Conservation (phyloP, 2,329 filamentous ascomycete species). For the Exophiala sp. region DNA sequence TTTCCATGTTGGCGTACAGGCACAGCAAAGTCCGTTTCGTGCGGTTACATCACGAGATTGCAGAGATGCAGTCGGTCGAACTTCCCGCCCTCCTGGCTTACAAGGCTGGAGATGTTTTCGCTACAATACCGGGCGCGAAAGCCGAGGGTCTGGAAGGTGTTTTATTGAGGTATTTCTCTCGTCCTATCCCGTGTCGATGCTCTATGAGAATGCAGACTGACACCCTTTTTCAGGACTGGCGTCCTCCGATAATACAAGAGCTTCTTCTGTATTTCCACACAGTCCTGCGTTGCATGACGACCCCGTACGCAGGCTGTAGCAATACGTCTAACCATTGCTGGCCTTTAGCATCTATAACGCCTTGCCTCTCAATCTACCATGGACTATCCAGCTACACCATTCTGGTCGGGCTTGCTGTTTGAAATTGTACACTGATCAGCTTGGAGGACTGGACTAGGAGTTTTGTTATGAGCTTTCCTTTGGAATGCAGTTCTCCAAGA, state of each 20-base stretch:
- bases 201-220: neutral
- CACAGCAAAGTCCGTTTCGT: slow-evolving; percentile 75
- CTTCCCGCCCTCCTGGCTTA: slow-evolving; percentile 88
- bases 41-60: slow-evolving; percentile 83
- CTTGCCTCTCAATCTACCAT: too few relatives aligned
- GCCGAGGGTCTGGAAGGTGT: slow-evolving; percentile 52
- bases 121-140: slow-evolving; percentile 74
- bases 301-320: too few relatives aligned
- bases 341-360: too few relatives aligned
- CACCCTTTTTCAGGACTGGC: neutral
- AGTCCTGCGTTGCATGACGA: too few relatives aligned
- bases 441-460: too few relatives aligned
- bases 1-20: slow-evolving; percentile 65
- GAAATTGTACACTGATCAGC: too few relatives aligned
- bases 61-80: slow-evolving; percentile 84
- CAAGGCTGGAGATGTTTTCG: slow-evolving; percentile 81
- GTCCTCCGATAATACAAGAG: neutral
- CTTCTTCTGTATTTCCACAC: neutral
- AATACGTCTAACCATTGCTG: too few relatives aligned
- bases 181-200: neutral
- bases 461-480: too few relatives aligned
- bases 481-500: too few relatives aligned
- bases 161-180: slow-evolving; percentile 35
- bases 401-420: too few relatives aligned
- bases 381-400: too few relatives aligned